Conservation (phyloP, 2,329 filamentous ascomycete genomes). For the Pseudogymnoascus sp. region DNA sequence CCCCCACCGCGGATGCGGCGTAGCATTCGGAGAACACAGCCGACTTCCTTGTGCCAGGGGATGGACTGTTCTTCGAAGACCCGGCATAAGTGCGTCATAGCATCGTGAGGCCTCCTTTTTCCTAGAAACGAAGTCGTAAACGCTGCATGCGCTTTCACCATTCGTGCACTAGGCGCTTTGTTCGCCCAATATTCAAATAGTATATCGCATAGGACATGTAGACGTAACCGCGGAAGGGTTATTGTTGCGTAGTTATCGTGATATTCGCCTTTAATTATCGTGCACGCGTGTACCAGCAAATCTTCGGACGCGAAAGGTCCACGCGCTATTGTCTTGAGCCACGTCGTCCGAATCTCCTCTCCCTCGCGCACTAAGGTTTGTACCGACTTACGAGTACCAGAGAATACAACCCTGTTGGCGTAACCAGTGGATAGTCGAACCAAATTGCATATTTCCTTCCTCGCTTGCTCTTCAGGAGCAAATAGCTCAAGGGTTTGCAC, state of each 20-base stretch:
- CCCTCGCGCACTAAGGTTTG: neutral
- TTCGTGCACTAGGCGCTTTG: constrained; percentile 13
- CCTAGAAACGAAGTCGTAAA: constrained; percentile 12
- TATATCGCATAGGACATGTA: constrained; percentile 8
- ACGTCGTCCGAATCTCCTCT: neutral
- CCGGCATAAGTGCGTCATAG: constrained; percentile 14
- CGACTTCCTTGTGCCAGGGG: neutral
- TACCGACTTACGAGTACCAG: neutral
- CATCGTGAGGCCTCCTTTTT: neutral
- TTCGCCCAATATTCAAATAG: constrained; percentile 21
- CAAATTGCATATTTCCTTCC: neutral
- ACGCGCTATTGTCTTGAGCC: constrained; percentile 5
- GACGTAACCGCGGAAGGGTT: constrained; percentile 6
- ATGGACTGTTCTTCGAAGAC: constrained; percentile 16
- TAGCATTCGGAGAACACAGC: constrained; percentile 6
- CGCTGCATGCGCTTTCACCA: constrained; percentile 12
- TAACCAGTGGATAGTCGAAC: neutral
- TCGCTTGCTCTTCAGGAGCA: neutral
- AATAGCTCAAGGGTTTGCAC: neutral
- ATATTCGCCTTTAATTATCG: neutral
- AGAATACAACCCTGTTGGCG: neutral
- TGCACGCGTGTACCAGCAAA: constrained; percentile 6
- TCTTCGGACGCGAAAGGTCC: neutral
- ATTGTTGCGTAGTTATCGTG: neutral
- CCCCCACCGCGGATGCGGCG: neutral